Conservation (phyloP, 805 yeast genomes). For the Hagleromyces aurorensis region DNA sequence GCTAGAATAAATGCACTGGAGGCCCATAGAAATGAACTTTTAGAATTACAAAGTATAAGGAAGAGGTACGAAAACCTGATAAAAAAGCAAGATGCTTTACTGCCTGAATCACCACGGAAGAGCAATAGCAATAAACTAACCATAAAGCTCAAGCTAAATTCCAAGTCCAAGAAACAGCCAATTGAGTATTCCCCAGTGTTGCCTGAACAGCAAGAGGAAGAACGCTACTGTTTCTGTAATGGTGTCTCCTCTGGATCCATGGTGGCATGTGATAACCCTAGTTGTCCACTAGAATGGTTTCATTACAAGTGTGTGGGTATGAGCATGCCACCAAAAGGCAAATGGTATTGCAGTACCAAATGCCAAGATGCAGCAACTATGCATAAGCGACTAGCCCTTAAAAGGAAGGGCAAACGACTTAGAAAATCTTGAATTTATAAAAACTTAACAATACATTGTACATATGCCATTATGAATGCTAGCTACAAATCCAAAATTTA, state of each 20-base stretch:
- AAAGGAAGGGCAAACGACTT: slow-evolving; percentile 5
- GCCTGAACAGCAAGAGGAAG: slow-evolving; percentile 14
- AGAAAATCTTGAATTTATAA: slow-evolving; percentile 3
- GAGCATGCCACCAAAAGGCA: slow-evolving; percentile 49
- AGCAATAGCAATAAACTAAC: too few species aligned
- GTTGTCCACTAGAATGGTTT: slow-evolving; percentile 72
- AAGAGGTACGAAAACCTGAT: slow-evolving; percentile 4
- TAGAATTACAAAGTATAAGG: slow-evolving; percentile 6
- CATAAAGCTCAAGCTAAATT: slow-evolving; percentile 9
- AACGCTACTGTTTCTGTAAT: slow-evolving; percentile 41
- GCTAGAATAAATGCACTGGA: slow-evolving; percentile 7
- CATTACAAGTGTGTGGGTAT: slow-evolving; percentile 73
- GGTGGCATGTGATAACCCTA: slow-evolving; percentile 83
- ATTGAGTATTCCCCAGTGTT: too few species aligned
- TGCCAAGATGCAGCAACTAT: slow-evolving; percentile 10
- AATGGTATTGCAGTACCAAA: slow-evolving; percentile 64
- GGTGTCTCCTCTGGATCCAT: slow-evolving; percentile 56
- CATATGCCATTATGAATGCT: background rate
- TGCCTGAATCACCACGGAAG: slow-evolving; percentile 2
- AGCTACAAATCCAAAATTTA: too few species aligned
- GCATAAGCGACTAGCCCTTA: background rate
- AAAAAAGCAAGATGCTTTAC: too few species aligned
- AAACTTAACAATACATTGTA: background rate
- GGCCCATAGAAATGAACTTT: slow-evolving; percentile 7
- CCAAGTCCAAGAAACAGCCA: slow-evolving; percentile 1